A percentile compares a stretch with the other conserved stretches of the same genome.
phyloP scores from a whole-genome alignment of 1,139 yeast species.

The Kodamaea sp. region DNA sequence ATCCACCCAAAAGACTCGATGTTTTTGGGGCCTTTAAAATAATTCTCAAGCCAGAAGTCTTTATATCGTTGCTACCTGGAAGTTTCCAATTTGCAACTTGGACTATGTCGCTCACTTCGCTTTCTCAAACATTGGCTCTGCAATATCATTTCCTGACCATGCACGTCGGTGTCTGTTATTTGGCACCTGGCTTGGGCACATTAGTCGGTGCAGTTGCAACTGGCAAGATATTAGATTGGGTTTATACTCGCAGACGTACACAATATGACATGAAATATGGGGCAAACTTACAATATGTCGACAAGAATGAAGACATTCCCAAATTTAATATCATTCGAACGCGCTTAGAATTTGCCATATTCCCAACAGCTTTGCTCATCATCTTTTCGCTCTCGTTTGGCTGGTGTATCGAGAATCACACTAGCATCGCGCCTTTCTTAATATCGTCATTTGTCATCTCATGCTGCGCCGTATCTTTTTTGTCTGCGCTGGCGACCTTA shows the following conservation, averaged over 20 bases:
- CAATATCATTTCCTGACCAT: slow-evolving; percentile 49
- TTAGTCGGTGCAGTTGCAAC: slow-evolving; percentile 46
- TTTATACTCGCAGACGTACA: slow-evolving; percentile 30
- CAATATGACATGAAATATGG: slow-evolving; percentile 43
- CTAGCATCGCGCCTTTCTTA: slow-evolving; percentile 52
- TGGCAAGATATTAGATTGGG: slow-evolving; percentile 47
- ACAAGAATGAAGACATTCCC: slow-evolving; percentile 28
- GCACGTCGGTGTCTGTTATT: slow-evolving; percentile 60
- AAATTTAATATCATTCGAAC: slow-evolving; percentile 26
- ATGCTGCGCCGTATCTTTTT: slow-evolving; percentile 30
- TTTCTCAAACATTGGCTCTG: slow-evolving; percentile 50
- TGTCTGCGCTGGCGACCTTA: slow-evolving; percentile 26
- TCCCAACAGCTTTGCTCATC: slow-evolving; percentile 29
- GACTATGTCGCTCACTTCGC: slow-evolving; percentile 65
- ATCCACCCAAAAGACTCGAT: slow-evolving; percentile 19
- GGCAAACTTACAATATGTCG: slow-evolving; percentile 10
- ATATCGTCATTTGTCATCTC: slow-evolving; percentile 54
- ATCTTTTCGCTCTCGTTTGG: slow-evolving; percentile 54
- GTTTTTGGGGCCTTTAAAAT: slow-evolving; percentile 47
- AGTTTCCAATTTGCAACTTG: slow-evolving; percentile 64
- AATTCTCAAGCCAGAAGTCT: slow-evolving; percentile 28
- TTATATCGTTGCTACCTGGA: slow-evolving; percentile 42
- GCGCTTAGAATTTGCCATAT: slow-evolving; percentile 23
- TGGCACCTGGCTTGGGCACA: slow-evolving; percentile 60
- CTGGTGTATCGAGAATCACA: slow-evolving; percentile 58